Evolutionary conservation across 306 rosid species (phyloP).

Genomic region (cucumber (Cucumis sativus)): DNA sequence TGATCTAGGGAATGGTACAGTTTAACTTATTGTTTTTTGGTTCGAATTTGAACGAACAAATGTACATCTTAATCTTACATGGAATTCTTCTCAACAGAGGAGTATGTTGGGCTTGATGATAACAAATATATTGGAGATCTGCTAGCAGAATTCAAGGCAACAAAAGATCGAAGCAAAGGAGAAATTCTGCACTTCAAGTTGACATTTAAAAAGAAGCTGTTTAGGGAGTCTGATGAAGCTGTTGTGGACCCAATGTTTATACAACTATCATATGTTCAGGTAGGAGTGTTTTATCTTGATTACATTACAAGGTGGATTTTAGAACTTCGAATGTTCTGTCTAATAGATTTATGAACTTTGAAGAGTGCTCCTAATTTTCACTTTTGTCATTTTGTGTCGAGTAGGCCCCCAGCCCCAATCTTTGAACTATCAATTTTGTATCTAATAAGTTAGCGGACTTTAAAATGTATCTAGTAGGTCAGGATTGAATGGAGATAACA

Average conservation of each 20-base stretch:
- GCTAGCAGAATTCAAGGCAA: slow-evolving; percentile 67
- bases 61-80: slow-evolving; percentile 14
- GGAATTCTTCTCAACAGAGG: slow-evolving; percentile 51
- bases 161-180: slow-evolving; percentile 87
- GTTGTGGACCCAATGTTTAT: slow-evolving; percentile 83
- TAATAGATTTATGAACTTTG: neutral
- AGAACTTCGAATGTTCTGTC: neutral
- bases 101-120: slow-evolving; percentile 78
- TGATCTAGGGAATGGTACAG: slow-evolving; percentile 64
- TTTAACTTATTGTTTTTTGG: slow-evolving; percentile 9
- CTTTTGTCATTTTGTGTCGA: neutral
- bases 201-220: slow-evolving; percentile 66
- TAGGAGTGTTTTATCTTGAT: slow-evolving; percentile 17
- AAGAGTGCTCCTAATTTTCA: neutral
- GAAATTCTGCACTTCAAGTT: slow-evolving; percentile 86
- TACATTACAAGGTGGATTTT: neutral
- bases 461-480: neutral
- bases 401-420: neutral
- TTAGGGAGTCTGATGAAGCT: slow-evolving; percentile 93
- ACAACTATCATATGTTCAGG: slow-evolving; percentile 91
- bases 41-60: neutral
- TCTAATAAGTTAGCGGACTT: neutral
- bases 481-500: neutral
- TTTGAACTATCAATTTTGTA: neutral
- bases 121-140: slow-evolving; percentile 87